Evolutionary conservation across 1,139 yeast species (phyloP), one percentile per base, ranked within the genome.

Genomic region (Torulaspora globosa): DNA sequence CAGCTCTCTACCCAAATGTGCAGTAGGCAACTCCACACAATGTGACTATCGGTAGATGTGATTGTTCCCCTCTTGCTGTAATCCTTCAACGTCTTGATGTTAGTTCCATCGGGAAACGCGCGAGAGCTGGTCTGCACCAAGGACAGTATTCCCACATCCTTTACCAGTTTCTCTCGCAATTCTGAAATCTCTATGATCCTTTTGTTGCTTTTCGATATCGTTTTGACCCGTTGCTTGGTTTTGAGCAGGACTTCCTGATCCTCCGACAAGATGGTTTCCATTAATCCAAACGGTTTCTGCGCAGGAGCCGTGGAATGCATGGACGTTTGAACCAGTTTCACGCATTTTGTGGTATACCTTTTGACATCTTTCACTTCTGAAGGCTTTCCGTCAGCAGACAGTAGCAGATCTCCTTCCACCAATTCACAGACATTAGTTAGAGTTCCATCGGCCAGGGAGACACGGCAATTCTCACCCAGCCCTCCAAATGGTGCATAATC

Each of bases 381-480:
- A 16, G 40, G 12, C 16, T 37, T 14, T 2, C 40, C 40, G n/a
- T 37, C 34, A 12, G 40, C 40, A 2, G 40, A 37, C 26, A 37
- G 11, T 24, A 37, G 10, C 9, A 28, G 34, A n/a, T 37, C 34
- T n/a, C 40, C 40, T 21, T 23, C n/a, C 12, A 9, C 31, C 10
- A 37, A 16, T 15, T 28, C 12, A n/a, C 28, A 10, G 2, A 37
- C 28, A 11, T 12, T 16, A 23, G 29, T n/a, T 26, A 36, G 10
- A 16, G 19, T 28, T 5, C 40, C 33, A 18, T 36, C n/a, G 8
- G 40, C 29, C 5, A 29, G 27, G 18, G 29, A 37, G 11, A 28
- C 19, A 2, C 28, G 27, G 19, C 19, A n/a, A 8, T 18, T 7
- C 21, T n/a, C 19, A 8, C 21, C 11, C 6, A 30, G 18, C 2